Evolutionary conservation across 257 asterid species (phyloP), one percentile per base, ranked within the genome.

Genomic region (Solanum chiquidenum): DNA sequence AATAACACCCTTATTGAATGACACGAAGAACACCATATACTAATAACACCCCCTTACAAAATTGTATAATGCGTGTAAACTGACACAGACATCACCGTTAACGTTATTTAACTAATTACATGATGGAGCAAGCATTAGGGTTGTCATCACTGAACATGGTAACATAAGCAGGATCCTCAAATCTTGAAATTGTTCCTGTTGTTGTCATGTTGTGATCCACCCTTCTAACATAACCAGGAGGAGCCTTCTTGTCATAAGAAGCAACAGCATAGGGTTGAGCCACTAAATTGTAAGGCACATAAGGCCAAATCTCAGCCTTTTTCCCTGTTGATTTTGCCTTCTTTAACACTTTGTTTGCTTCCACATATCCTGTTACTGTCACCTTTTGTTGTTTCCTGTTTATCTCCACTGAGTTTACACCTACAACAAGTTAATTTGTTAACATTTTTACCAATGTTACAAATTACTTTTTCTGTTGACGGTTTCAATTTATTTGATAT

Each of bases 271-370:
- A 95, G 7, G 99, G 99, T 87, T 93, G 98, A 74, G 98, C 97
- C 91, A 96, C 99, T 86, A 95, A 90, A 86, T 93, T 92, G 91
- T 96, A 95, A 1, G 98, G 98, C 31, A 94, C 95, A 74, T 96
- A 96, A 4, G 98, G 99, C 99, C 99, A 96, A 35, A 94, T 90
- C 92, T 95, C 99, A 12, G 93, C 94, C 91, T 94, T 95, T 84
- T 95, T 96, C 72, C 98, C 98, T 34, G 96, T 96, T 55, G 98
- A 88, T 75, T 93, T 92, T 0, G 97, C 98, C 87, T 92, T 93
- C 93, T 92, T 94, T 91, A 95, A 87, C 89, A 95, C 98, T 88
- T 95, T 95, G 91, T 90, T 91, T 77, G 91, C 88, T 83, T 95
- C 98, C 42, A 91, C 91, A 42, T 90, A 93, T 21, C 98, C 98